Percentiles rank a stretch among this genome's conserved stretches.
Conservation (phyloP, 805 yeast species). For the Candida ficus region DNA sequence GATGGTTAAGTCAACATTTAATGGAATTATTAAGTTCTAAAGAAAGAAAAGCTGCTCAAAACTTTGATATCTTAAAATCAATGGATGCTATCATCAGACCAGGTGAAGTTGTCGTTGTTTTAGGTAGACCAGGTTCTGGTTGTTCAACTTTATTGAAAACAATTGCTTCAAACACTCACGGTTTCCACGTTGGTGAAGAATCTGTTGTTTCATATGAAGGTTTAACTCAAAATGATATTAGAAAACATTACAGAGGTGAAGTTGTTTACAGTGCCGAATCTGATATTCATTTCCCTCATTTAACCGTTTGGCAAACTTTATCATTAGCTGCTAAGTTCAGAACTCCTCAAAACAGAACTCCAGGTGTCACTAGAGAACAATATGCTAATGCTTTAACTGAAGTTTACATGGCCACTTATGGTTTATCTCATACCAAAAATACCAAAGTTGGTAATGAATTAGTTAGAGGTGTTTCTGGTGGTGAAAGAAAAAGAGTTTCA, state of each 20-base stretch:
- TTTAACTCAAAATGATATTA: constrained; percentile 39
- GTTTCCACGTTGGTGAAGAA: constrained; percentile 42
- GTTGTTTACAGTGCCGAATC: constrained; percentile 60
- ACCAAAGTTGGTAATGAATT: constrained; percentile 65
- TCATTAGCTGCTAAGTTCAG: constrained; percentile 48
- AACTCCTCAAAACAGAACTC: constrained; percentile 53
- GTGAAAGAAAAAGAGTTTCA: constrained; percentile 73
- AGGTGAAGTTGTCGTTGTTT: constrained; percentile 65
- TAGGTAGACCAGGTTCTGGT: constrained; percentile 79
- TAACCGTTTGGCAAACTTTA: constrained; percentile 58
- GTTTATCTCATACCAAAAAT: constrained; percentile 48
- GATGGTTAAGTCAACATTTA: constrained; percentile 15
- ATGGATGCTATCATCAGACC: constrained; percentile 55
- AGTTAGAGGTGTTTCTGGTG: constrained; percentile 71
- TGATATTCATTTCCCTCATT: constrained; percentile 59
- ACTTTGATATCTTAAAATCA: constrained; percentile 42
- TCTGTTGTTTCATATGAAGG: constrained; percentile 48
- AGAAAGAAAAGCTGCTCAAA: constrained; percentile 22
- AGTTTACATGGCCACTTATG: constrained; percentile 49
- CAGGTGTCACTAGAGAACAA: constrained; percentile 43
- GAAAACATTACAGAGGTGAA: constrained; percentile 50
- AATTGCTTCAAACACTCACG: constrained; percentile 50
- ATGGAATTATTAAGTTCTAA: constrained; percentile 16
- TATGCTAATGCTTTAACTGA: constrained; percentile 45
- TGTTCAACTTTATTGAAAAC: constrained; percentile 59